These are phyloP conservation scores for Cystofilobasidium ferigula DNA, from an alignment of 768 basidiomycete species.

Conservation along the genomic window DNA sequence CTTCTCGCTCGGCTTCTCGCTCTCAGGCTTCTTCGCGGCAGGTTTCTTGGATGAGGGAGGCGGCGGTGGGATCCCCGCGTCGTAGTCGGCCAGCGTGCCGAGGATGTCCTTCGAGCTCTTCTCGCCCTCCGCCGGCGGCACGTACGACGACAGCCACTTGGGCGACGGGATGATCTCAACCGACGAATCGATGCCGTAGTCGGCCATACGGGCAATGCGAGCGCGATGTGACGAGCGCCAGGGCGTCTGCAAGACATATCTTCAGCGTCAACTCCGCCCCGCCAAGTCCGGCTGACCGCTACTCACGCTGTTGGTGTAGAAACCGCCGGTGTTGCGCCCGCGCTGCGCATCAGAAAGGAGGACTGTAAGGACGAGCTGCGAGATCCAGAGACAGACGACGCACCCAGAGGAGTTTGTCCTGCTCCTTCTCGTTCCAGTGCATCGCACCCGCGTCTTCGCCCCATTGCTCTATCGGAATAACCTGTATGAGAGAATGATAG, in stretches of 20 bases:
- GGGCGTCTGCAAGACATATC: no score
- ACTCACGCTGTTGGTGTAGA: slow-evolving; percentile 23
- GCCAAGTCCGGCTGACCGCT: no score
- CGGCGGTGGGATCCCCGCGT: neutral
- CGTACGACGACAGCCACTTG: slow-evolving; percentile 1
- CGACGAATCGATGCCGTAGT: neutral
- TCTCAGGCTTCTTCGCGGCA: no score
- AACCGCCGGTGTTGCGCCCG: slow-evolving; percentile 33
- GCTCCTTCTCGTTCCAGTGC: slow-evolving; percentile 32
- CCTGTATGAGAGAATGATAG: neutral
- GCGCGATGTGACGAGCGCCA: slow-evolving; percentile 35
- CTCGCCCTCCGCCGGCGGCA: neutral
- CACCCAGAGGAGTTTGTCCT: slow-evolving; percentile 33
- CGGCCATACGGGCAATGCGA: slow-evolving; percentile 29
- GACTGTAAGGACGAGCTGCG: neutral
- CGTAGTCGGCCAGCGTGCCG: slow-evolving; percentile 1
- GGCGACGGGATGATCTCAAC: slow-evolving; percentile 25
- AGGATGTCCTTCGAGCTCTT: slow-evolving; percentile 2
- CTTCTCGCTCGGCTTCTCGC: no score
- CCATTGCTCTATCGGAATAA: slow-evolving; percentile 35
- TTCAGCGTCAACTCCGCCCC: no score
- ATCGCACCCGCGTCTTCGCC: slow-evolving; percentile 26
- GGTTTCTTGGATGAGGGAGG: no score
- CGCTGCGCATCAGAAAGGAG: slow-evolving; percentile 2
- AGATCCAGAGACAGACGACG: slow-evolving; percentile 12